These are phyloP conservation scores for Starmerella ratchasimensis DNA, from an alignment of 805 yeast species.

Conservation along the genomic window DNA sequence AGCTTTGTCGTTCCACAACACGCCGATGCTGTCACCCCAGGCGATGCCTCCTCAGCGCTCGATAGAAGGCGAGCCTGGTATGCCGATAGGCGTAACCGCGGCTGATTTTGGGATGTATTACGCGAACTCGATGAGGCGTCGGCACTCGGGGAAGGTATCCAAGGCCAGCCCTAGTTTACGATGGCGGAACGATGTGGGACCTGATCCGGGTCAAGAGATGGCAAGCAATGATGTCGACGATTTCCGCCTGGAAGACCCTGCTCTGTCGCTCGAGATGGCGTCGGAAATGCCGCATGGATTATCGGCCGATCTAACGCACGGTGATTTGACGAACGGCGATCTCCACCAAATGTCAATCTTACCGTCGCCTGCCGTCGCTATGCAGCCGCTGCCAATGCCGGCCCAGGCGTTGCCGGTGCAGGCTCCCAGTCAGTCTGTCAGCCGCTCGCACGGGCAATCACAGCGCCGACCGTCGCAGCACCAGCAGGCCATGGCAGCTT, in stretches of 20 bases:
- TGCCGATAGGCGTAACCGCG: background rate
- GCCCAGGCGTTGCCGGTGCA: too few species aligned
- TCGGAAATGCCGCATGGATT: too few species aligned
- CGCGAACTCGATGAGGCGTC: background rate
- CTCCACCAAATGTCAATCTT: too few species aligned
- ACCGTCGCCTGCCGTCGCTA: too few species aligned
- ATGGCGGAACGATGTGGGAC: conserved; percentile 4
- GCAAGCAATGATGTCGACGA: conserved; percentile 8
- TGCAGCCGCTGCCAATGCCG: too few species aligned
- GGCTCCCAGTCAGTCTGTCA: too few species aligned
- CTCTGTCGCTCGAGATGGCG: conserved; percentile 4
- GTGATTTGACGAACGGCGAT: too few species aligned
- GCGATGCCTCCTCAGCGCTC: conserved; percentile 9
- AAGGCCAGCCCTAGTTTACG: conserved; percentile 13
- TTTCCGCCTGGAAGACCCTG: conserved; percentile 16
- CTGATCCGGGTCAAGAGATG: too few species aligned
- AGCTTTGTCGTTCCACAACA: conserved; percentile 11
- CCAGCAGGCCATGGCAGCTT: too few species aligned
- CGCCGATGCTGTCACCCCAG: conserved; percentile 16
- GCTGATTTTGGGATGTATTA: conserved; percentile 4
- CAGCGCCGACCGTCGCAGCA: too few species aligned
- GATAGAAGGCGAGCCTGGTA: background rate
- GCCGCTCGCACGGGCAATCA: too few species aligned
- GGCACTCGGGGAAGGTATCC: conserved; percentile 7
- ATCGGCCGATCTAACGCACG: too few species aligned